These are phyloP conservation scores for Beta vulgaris DNA, from an alignment of 148 eudicot species.

Conservation along the genomic window DNA sequence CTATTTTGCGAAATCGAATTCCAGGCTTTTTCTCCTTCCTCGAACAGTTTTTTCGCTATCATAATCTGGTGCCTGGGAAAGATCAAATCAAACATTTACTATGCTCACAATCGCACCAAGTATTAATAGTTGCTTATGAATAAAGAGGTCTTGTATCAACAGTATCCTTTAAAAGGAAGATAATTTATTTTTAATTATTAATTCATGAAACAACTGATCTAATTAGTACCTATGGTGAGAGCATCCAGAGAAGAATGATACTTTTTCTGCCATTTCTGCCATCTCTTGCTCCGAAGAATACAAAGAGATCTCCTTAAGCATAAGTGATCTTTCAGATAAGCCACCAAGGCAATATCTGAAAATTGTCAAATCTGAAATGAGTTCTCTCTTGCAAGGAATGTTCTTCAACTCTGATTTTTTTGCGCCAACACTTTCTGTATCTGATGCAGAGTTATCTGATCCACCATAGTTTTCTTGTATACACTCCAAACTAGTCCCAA, in stretches of 20 bases:
- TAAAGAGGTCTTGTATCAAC: background rate
- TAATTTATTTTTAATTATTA: background rate
- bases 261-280: conserved; percentile 64
- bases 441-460: conserved; percentile 52
- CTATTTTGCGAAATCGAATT: conserved; percentile 51
- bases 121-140: background rate
- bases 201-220: background rate
- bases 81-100: background rate
- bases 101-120: background rate
- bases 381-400: conserved; percentile 36
- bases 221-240: conserved; percentile 76
- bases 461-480: conserved; percentile 47
- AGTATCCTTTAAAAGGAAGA: background rate
- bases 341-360: conserved; percentile 92
- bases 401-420: conserved; percentile 39
- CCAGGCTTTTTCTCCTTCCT: conserved; percentile 84
- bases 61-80: conserved; percentile 63
- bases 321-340: conserved; percentile 60
- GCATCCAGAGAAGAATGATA: conserved; percentile 76
- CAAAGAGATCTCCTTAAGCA: conserved; percentile 70
- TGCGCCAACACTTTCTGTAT: conserved; percentile 61
- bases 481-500: conserved; percentile 38
- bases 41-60: conserved; percentile 68
- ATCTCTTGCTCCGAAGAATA: conserved; percentile 54
- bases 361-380: conserved; percentile 59